phyloP scores from a whole-genome alignment of 148 eudicot genomes.

The Camellia sinensis region DNA sequence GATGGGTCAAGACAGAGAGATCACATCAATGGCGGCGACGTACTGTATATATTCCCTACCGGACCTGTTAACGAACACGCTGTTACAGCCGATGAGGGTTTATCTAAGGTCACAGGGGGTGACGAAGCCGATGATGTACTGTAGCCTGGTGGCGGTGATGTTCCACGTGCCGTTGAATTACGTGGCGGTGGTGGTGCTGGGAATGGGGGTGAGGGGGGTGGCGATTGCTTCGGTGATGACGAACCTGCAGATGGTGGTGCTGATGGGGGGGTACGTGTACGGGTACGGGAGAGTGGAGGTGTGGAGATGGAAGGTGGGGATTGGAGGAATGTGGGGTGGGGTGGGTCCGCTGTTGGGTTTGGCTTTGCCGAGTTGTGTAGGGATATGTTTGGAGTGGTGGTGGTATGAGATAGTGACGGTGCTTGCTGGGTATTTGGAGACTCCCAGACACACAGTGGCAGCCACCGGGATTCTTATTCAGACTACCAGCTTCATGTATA shows the following conservation, averaged over 20 bases:
- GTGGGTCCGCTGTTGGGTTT: conserved; percentile 49
- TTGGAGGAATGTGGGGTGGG: conserved; percentile 26
- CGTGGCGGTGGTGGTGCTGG: conserved; percentile 43
- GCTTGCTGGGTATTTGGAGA: conserved; percentile 67
- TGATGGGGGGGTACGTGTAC: conserved; percentile 67
- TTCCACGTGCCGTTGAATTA: conserved; percentile 83
- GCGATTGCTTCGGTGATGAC: conserved; percentile 77
- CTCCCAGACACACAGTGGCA: conserved; percentile 72
- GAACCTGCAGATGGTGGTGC: conserved; percentile 66
- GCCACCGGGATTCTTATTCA: conserved; percentile 89
- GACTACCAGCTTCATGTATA: conserved; percentile 89
- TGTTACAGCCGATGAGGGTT: conserved; percentile 78
- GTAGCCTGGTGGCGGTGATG: conserved; percentile 59
- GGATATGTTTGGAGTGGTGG: conserved; percentile 98
- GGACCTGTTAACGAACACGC: conserved; percentile 63
- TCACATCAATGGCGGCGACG: conserved; percentile 65
- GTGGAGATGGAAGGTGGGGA: conserved; percentile 36
- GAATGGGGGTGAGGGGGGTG: conserved; percentile 72
- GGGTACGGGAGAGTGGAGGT: conserved; percentile 48
- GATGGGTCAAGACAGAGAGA: conserved; percentile 73
- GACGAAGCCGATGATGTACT: conserved; percentile 88
- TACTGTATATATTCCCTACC: conserved; percentile 80
- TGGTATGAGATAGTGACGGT: conserved; percentile 98
- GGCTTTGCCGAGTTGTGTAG: conserved; percentile 77
- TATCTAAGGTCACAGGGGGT: conserved; percentile 83